Conservation (phyloP, 2,329 filamentous ascomycete genomes). For the Aspergillus quadricinctus region DNA sequence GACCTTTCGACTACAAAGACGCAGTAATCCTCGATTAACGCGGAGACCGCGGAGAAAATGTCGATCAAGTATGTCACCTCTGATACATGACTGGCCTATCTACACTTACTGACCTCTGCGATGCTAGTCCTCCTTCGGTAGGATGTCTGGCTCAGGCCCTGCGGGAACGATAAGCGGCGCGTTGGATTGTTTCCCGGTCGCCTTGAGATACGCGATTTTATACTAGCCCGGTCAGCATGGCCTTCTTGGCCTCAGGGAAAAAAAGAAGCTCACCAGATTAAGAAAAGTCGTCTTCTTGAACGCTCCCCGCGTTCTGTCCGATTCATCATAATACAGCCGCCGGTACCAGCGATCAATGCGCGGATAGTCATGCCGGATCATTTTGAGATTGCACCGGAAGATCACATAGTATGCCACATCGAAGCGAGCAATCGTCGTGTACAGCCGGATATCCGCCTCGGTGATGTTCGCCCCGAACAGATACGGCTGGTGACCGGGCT, state of each 20-base stretch:
- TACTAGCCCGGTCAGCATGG: constrained; percentile 12
- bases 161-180: constrained; percentile 21
- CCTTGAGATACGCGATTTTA: constrained; percentile 22
- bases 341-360: constrained; percentile 45
- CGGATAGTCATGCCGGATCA: constrained; percentile 59
- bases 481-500: constrained; percentile 54
- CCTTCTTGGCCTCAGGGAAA: background rate
- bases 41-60: too few species aligned
- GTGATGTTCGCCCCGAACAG: constrained; percentile 70
- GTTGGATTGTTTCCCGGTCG: constrained; percentile 15
- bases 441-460: constrained; percentile 72
- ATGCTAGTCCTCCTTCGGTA: constrained; percentile 12
- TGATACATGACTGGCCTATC: too few species aligned
- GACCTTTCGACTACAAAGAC: too few species aligned
- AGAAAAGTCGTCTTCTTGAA: constrained; percentile 45
- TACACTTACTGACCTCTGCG: too few species aligned
- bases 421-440: constrained; percentile 63
- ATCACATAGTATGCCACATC: constrained; percentile 74
- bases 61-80: too few species aligned
- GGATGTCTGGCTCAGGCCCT: constrained; percentile 25
- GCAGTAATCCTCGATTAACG: too few species aligned
- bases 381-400: constrained; percentile 68
- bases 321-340: constrained; percentile 45
- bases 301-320: constrained; percentile 37
- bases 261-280: constrained; percentile 28